phyloP scores from a whole-genome alignment of 192 early-diverging fungal species.

The Geranomyces variabilis region DNA sequence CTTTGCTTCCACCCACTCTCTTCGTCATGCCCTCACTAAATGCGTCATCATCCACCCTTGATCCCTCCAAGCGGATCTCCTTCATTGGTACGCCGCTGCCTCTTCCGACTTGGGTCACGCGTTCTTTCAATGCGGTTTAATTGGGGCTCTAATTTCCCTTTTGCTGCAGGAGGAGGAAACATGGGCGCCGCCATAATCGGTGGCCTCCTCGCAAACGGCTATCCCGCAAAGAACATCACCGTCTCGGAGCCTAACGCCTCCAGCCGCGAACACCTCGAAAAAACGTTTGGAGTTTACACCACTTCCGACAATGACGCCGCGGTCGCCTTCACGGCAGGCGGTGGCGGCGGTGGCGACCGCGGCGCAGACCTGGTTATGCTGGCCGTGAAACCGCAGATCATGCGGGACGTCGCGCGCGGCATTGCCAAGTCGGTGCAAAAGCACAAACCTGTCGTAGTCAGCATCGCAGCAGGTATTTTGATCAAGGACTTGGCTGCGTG shows the following conservation, averaged over 20 bases:
- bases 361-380: conserved; percentile 76
- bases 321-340: conserved; percentile 39
- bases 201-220: conserved; percentile 78
- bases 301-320: conserved; percentile 69
- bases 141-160: neutral
- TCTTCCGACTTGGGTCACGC: neutral
- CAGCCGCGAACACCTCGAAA: conserved; percentile 64
- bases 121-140: neutral
- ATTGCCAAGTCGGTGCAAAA: conserved; percentile 53
- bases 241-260: conserved; percentile 80
- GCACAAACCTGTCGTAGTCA: conserved; percentile 73
- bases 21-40: no score
- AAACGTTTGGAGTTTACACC: conserved; percentile 62
- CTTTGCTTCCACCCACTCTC: no score
- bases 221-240: conserved; percentile 65
- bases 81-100: conserved; percentile 27
- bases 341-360: conserved; percentile 29
- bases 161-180: conserved; percentile 79
- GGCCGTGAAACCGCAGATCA: conserved; percentile 91
- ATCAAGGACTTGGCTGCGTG: conserved; percentile 75
- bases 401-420: conserved; percentile 68
- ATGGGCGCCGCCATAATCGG: conserved; percentile 94
- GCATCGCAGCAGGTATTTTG: conserved; percentile 88
- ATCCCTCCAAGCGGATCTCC: conserved; percentile 36
- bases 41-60: conserved; percentile 1